phyloP scores from a whole-genome alignment of 2,329 filamentous ascomycete genomes.

The Zarea fungicola region DNA sequence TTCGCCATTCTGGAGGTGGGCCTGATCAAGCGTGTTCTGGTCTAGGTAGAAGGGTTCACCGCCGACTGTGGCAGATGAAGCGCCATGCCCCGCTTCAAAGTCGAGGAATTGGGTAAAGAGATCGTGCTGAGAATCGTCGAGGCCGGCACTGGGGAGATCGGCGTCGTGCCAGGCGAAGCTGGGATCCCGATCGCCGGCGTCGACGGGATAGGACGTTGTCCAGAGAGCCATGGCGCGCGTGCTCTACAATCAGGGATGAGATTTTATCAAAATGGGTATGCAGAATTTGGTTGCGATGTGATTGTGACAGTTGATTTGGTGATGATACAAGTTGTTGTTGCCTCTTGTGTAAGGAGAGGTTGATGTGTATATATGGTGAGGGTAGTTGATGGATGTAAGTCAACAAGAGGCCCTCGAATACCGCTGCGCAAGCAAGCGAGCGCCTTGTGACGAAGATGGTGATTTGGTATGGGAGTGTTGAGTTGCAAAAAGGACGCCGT shows the following conservation, averaged over 20 bases:
- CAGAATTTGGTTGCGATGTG: background rate
- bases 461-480: no score
- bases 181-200: constrained; percentile 30
- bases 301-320: background rate
- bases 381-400: background rate
- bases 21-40: background rate
- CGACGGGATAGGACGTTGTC: constrained; percentile 30
- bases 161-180: constrained; percentile 31
- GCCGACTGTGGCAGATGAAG: constrained; percentile 17
- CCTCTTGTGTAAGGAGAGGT: background rate
- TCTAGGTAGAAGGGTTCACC: constrained; percentile 25
- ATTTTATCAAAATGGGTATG: background rate
- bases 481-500: no score
- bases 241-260: constrained; percentile 8
- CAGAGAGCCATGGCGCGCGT: constrained; percentile 30
- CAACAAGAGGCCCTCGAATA: background rate
- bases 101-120: constrained; percentile 34
- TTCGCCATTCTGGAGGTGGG: constrained; percentile 16
- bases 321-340: background rate
- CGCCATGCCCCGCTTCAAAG: constrained; percentile 27
- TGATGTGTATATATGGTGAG: background rate
- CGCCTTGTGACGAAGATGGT: no score
- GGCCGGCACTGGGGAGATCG: constrained; percentile 20
- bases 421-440: background rate
- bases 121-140: constrained; percentile 27